These are phyloP conservation scores for Hypoxylon sp. DNA, from an alignment of 2,329 filamentous ascomycete genomes.

Conservation along the genomic window DNA sequence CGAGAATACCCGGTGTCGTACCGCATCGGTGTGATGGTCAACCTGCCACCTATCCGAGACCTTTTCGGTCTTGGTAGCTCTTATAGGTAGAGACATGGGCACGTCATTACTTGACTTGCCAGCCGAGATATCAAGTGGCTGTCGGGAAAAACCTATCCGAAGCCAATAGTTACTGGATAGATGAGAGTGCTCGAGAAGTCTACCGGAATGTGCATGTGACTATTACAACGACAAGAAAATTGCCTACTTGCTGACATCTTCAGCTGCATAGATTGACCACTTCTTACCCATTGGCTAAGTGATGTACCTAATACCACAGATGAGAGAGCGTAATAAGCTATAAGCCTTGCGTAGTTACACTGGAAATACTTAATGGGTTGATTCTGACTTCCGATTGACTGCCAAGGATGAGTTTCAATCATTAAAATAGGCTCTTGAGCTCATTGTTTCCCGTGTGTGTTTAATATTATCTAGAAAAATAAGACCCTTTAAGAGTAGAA, in stretches of 20 bases:
- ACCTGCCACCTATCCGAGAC: slow-evolving; percentile 29
- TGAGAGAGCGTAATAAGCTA: background rate
- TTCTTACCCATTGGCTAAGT: background rate
- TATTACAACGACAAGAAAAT: slow-evolving; percentile 11
- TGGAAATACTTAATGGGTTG: background rate
- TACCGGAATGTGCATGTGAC: background rate
- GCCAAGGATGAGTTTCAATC: background rate
- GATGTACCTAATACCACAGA: background rate
- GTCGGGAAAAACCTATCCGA: slow-evolving; percentile 12
- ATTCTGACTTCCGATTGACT: background rate
- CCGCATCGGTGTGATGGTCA: slow-evolving; percentile 23
- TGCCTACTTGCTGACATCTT: background rate
- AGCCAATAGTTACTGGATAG: slow-evolving; percentile 10
- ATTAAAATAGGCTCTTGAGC: background rate
- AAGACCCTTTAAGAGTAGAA: background rate
- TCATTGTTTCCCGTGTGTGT: background rate
- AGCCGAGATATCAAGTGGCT: slow-evolving; percentile 22
- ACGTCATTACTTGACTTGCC: slow-evolving; percentile 13
- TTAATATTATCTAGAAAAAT: background rate
- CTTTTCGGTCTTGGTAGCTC: slow-evolving; percentile 1
- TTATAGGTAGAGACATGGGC: slow-evolving; percentile 22
- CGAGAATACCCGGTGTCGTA: slow-evolving; percentile 24
- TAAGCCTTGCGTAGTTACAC: background rate
- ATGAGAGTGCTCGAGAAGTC: background rate
- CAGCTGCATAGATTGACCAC: background rate